Evolutionary conservation across 2,329 filamentous ascomycete genomes (phyloP).

Genomic region (Hypoxylon sp.): DNA sequence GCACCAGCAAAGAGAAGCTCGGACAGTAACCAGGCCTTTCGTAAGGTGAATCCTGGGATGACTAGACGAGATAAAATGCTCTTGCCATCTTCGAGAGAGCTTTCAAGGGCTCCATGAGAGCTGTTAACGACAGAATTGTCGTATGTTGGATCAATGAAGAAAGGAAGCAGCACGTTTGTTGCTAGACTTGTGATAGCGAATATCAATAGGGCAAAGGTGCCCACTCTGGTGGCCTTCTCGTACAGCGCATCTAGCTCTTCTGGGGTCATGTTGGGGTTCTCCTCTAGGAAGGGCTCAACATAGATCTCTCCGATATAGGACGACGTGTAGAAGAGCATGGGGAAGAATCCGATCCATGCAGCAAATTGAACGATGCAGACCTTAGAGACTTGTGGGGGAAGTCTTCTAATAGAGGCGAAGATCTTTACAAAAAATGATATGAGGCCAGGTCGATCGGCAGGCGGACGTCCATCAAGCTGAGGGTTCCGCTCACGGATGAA

Average conservation of each 20-base stretch:
- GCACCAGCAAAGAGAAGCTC: constrained; percentile 86
- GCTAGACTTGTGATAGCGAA: constrained; percentile 88
- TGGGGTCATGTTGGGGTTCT: constrained; percentile 83
- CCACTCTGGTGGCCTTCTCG: constrained; percentile 87
- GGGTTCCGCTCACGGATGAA: constrained; percentile 86
- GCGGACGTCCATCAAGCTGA: constrained; percentile 75
- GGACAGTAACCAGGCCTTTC: constrained; percentile 87
- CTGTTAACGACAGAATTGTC: constrained; percentile 60
- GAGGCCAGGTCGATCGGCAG: constrained; percentile 74
- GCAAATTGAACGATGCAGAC: constrained; percentile 89
- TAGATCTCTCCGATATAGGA: constrained; percentile 96
- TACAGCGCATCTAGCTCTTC: constrained; percentile 84
- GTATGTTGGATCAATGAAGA: constrained; percentile 88
- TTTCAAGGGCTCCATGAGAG: constrained; percentile 54
- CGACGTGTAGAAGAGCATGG: constrained; percentile 94
- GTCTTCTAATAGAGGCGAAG: constrained; percentile 79
- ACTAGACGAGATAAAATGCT: constrained; percentile 73
- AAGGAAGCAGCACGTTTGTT: constrained; percentile 86
- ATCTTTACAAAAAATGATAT: constrained; percentile 85
- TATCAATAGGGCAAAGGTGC: constrained; percentile 89
- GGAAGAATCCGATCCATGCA: constrained; percentile 96
- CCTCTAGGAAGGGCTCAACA: constrained; percentile 82
- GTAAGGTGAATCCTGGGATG: constrained; percentile 88
- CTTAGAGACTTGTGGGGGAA: constrained; percentile 85
- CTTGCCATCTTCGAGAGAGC: constrained; percentile 56